These are phyloP conservation scores for Vicia villosa DNA, from an alignment of 306 rosid genomes.

Conservation along the genomic window DNA sequence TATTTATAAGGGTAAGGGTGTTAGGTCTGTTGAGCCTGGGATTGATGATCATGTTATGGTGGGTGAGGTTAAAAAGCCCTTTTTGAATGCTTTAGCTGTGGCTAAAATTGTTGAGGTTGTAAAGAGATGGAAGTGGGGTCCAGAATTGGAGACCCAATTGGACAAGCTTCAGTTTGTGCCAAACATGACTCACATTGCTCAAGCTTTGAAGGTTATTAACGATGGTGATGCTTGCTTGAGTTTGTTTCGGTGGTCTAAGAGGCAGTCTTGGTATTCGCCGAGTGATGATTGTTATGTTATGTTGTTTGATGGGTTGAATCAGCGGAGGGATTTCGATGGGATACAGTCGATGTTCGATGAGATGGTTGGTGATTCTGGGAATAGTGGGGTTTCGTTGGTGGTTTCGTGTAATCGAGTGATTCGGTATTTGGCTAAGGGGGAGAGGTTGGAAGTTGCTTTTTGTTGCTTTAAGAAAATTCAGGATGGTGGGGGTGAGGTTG, in stretches of 20 bases:
- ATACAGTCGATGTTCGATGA: slow-evolving; percentile 83
- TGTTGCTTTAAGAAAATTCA: slow-evolving; percentile 83
- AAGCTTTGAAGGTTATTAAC: slow-evolving; percentile 64
- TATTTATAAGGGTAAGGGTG: slow-evolving; percentile 76
- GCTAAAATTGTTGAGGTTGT: slow-evolving; percentile 89
- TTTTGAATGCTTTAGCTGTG: slow-evolving; percentile 74
- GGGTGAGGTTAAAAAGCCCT: slow-evolving; percentile 74
- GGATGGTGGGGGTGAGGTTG: slow-evolving; percentile 65
- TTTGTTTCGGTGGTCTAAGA: slow-evolving; percentile 88
- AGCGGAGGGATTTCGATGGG: slow-evolving; percentile 70
- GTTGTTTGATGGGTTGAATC: slow-evolving; percentile 76
- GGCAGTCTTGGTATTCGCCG: slow-evolving; percentile 80
- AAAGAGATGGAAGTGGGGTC: slow-evolving; percentile 98
- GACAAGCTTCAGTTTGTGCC: slow-evolving; percentile 87
- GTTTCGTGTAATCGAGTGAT: slow-evolving; percentile 74
- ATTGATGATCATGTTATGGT: slow-evolving; percentile 92
- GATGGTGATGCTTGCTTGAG: slow-evolving; percentile 73
- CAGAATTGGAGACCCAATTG: slow-evolving; percentile 89
- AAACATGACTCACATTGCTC: slow-evolving; percentile 70
- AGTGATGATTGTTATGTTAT: slow-evolving; percentile 71
- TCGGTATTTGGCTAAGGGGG: slow-evolving; percentile 82
- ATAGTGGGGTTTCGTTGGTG: slow-evolving; percentile 48
- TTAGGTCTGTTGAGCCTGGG: slow-evolving; percentile 83
- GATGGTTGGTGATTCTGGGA: slow-evolving; percentile 69
- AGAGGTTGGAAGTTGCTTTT: slow-evolving; percentile 84